Conservation (phyloP, 202 grass and related monocot genomes). For the Bolboschoenoplectus hybrid region DNA sequence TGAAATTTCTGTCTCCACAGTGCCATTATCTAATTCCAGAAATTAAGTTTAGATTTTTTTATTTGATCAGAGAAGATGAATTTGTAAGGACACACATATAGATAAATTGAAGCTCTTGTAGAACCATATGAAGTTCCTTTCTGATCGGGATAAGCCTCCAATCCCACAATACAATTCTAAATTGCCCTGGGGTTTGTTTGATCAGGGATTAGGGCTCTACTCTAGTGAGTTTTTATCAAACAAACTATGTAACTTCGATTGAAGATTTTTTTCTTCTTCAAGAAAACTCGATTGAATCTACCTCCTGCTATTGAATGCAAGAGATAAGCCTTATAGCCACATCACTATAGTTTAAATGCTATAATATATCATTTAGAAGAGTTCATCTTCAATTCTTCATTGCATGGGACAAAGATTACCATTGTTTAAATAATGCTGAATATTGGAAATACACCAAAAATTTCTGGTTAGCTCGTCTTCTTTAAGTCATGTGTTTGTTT, state of each 20-base stretch:
- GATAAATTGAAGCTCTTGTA: not conserved
- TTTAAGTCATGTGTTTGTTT: not conserved
- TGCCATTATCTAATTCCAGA: conserved; percentile 22
- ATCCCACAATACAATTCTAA: not conserved
- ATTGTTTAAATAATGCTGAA: not conserved
- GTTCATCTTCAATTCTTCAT: not conserved
- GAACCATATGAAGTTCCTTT: conserved; percentile 22
- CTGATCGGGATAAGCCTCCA: not conserved
- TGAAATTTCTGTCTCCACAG: not conserved
- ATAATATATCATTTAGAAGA: not conserved
- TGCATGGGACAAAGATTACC: not conserved
- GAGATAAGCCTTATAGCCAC: not conserved
- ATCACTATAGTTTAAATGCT: not conserved
- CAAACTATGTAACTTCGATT: not conserved
- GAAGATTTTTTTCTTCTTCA: not conserved
- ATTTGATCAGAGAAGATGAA: conserved; percentile 8
- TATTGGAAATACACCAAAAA: not conserved
- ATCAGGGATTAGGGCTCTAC: not conserved
- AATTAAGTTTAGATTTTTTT: conserved; percentile 3
- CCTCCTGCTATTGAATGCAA: not conserved
- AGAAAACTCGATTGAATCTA: not conserved
- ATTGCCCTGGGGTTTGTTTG: not conserved
- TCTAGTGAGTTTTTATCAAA: not conserved
- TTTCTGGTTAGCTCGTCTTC: conserved; percentile 11
- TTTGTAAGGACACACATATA: conserved; percentile 7